Conservation (phyloP, 2,329 filamentous ascomycete species). For the Colletotrichum sp. region DNA sequence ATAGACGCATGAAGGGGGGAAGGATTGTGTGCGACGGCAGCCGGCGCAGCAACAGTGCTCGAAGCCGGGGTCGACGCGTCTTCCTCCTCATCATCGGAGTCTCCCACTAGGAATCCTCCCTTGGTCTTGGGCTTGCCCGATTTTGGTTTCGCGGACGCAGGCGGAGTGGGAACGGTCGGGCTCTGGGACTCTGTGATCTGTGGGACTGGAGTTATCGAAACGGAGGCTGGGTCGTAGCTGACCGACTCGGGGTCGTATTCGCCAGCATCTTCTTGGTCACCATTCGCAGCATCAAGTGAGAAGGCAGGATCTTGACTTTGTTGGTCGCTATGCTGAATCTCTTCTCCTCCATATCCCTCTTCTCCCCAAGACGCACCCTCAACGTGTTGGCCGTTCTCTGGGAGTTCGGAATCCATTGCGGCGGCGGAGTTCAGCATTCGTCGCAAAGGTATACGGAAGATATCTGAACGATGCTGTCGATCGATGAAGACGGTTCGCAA, state of each 20-base stretch:
- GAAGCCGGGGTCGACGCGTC: conserved; percentile 24
- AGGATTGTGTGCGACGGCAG: neutral
- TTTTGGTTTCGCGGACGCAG: conserved; percentile 26
- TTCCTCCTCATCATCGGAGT: conserved; percentile 65
- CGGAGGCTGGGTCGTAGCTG: conserved; percentile 57
- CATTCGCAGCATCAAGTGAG: conserved; percentile 49
- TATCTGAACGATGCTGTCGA: neutral
- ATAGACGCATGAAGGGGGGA: conserved; percentile 4
- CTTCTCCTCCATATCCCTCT: conserved; percentile 58
- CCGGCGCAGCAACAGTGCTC: neutral
- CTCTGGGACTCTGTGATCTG: conserved; percentile 32
- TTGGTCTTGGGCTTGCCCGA: conserved; percentile 62
- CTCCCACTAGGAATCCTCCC: conserved; percentile 65
- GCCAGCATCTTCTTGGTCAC: conserved; percentile 44
- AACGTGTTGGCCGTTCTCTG: conserved; percentile 27
- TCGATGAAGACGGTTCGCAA: neutral
- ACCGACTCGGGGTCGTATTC: conserved; percentile 55
- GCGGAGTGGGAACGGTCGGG: conserved; percentile 27
- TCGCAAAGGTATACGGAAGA: neutral
- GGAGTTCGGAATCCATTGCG: conserved; percentile 21
- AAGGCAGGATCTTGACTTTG: conserved; percentile 53
- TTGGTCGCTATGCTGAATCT: conserved; percentile 60
- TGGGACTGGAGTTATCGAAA: conserved; percentile 40
- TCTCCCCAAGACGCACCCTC: conserved; percentile 55
- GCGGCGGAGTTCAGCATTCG: neutral